These are phyloP conservation scores for Tausonia pullulans DNA, from an alignment of 1,284 basidiomycete genomes.

Conservation along the genomic window DNA sequence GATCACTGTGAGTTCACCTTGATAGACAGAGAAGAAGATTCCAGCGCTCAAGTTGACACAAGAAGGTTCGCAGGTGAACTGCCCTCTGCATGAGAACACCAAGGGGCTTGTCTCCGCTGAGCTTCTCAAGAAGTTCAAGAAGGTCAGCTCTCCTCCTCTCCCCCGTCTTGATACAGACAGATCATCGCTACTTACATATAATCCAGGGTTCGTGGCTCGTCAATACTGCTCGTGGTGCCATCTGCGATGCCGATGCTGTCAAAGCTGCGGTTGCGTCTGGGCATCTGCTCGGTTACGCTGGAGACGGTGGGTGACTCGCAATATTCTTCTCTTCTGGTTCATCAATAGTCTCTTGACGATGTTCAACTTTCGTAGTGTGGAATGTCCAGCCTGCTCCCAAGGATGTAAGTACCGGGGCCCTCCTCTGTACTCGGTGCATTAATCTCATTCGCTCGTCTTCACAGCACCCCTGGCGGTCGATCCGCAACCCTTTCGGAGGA, in stretches of 20 bases:
- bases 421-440: no score
- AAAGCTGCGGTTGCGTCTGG: conserved; percentile 66
- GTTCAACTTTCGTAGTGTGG: conserved; percentile 2
- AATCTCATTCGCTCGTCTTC: no score
- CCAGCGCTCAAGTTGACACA: no score
- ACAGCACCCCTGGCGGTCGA: conserved; percentile 65
- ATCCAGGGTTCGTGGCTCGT: conserved; percentile 60
- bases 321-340: not conserved
- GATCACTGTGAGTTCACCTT: conserved; percentile 46
- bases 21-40: no score
- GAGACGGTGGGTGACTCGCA: conserved; percentile 37
- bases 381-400: conserved; percentile 73
- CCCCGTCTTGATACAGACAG: no score
- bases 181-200: no score
- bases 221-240: conserved; percentile 89
- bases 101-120: conserved; percentile 69
- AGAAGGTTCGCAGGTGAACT: conserved; percentile 42
- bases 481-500: conserved; percentile 65
- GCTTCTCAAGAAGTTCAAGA: conserved; percentile 80
- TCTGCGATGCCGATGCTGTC: conserved; percentile 74
- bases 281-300: conserved; percentile 58
- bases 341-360: no score
- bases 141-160: conserved; percentile 24
- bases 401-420: conserved; percentile 34
- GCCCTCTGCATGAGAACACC: conserved; percentile 82